A percentile compares a stretch with the other conserved stretches of the same genome.
These are phyloP conservation scores for Auriscalpium microsporum DNA, from an alignment of 768 basidiomycete genomes.

Conservation along the genomic window DNA sequence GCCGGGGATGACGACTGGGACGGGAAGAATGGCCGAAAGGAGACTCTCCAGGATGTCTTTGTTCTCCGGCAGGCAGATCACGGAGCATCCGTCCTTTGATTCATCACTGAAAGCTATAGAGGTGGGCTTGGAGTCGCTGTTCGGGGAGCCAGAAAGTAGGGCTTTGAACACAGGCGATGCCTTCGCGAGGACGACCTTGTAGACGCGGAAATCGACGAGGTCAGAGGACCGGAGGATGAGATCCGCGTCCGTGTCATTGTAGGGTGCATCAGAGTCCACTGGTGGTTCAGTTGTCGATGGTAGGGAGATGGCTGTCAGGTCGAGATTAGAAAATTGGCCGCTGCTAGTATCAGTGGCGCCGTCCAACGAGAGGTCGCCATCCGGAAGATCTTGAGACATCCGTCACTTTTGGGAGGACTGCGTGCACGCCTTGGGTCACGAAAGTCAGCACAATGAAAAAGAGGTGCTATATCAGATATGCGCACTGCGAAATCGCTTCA, in stretches of 20 bases:
- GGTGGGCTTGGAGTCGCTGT: not conserved
- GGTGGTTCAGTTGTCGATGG: too few relatives aligned
- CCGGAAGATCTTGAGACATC: too few relatives aligned
- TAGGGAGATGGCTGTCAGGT: too few relatives aligned
- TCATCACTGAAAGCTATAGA: not conserved
- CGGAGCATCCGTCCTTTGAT: not conserved
- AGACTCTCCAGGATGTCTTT: not conserved
- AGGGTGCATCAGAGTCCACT: not conserved
- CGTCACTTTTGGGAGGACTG: too few relatives aligned
- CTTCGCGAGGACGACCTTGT: not conserved
- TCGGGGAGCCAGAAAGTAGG: not conserved
- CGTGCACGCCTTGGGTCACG: too few relatives aligned
- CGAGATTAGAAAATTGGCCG: too few relatives aligned
- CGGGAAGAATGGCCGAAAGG: not conserved
- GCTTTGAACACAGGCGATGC: not conserved
- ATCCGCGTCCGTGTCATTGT: not conserved
- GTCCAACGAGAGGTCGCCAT: too few relatives aligned
- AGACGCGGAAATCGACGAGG: not conserved
- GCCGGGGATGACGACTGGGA: not conserved
- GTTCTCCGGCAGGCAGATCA: not conserved
- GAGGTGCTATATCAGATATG: too few relatives aligned
- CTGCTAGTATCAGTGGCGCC: too few relatives aligned
- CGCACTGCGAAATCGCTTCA: too few relatives aligned
- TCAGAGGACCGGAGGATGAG: not conserved
- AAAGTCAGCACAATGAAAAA: too few relatives aligned